Evolutionary conservation across 208 protist species (phyloP), one percentile per base, ranked within the genome.

Genomic region (Trichomonas tenax): DNA sequence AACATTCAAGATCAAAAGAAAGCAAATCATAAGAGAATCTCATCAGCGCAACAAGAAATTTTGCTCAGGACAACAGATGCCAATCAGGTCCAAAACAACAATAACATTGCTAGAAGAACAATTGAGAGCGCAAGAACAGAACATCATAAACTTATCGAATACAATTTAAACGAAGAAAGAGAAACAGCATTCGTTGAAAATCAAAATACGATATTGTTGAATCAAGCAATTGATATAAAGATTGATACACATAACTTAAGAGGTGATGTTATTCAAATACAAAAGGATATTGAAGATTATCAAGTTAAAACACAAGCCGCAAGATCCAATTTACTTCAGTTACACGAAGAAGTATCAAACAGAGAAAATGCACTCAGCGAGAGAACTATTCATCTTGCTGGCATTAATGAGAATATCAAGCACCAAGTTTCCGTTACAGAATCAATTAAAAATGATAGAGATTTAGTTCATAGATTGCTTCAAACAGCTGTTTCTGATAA

Each of bases 1-100:
- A 98, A 99, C 96, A 98, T 98, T 36, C 98, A 99, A 93, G 97
- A 98, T 15, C 98, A 99, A 97, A 98, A 98, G 63, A 96, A 96
- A 51, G 98, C 98, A 96, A 98, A 99, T 97, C 98, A 98, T 90
- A 97, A 98, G 82, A 98, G 98, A 84, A 98, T 99, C 97, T 97
- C 97, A n/a, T 97, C 98, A 84, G 98, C 99, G 97, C 97, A 98
- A 38, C 98, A 99, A 72, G 98, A 99, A 96, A 97, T 98, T 84
- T 97, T 98, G 34, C 98, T 98, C 96, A 97, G 98, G 41, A 98
- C 98, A 96, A 98, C 98, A 95, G 98, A 99, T 96, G 98, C 99
- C 26, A 97, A 98, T 45, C 51, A 97, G 34, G 99, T 99, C 96
- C 98, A 99, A 95, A 97, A 58, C n/a, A 48, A 93, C 38, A 93